These are phyloP conservation scores for Colletotrichum acutatum DNA, from an alignment of 2,329 filamentous ascomycete species.

Conservation along the genomic window DNA sequence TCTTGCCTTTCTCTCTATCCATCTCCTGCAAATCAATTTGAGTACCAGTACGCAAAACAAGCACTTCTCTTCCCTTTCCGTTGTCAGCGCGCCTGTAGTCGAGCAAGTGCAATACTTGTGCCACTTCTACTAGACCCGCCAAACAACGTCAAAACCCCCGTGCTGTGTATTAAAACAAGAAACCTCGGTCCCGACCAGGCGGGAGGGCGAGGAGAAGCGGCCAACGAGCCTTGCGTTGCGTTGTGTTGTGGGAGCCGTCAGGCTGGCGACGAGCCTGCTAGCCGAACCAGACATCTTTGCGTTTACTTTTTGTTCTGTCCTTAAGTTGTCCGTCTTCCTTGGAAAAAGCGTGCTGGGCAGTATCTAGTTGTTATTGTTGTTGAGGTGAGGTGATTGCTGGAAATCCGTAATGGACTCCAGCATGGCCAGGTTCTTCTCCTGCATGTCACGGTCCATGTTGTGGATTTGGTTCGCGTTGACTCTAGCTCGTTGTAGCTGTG, in stretches of 20 bases:
- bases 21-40: constrained; percentile 17
- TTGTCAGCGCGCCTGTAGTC: neutral
- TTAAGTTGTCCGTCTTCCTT: neutral
- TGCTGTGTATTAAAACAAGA: constrained; percentile 30
- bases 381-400: constrained; percentile 26
- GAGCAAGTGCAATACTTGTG: neutral
- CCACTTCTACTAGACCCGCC: neutral
- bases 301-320: neutral
- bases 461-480: constrained; percentile 61
- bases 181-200: constrained; percentile 24
- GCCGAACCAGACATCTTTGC: constrained; percentile 10
- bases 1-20: constrained; percentile 2
- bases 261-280: constrained; percentile 22
- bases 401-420: constrained; percentile 39
- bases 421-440: constrained; percentile 60
- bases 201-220: constrained; percentile 31
- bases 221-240: constrained; percentile 4
- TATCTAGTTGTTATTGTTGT: constrained; percentile 27
- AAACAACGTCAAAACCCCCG: constrained; percentile 2
- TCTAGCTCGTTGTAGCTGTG: constrained; percentile 42
- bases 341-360: neutral
- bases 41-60: constrained; percentile 30
- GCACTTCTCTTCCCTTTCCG: constrained; percentile 5
- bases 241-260: neutral
- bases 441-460: constrained; percentile 66